Evolutionary conservation across 805 yeast genomes (phyloP).

Genomic region (Pichia ethanolica): DNA sequence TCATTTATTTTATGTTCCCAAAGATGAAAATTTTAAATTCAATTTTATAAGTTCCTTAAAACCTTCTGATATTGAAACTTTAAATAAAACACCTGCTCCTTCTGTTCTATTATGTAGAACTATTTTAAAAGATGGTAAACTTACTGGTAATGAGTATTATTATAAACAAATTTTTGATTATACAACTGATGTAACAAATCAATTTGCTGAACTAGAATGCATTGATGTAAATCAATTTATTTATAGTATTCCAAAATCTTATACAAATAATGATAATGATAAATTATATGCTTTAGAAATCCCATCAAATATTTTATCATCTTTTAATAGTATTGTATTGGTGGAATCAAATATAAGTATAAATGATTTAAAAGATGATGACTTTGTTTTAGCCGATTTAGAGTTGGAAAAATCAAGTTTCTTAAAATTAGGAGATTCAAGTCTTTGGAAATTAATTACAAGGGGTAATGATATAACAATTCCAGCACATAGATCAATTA

Average conservation of each 20-base stretch:
- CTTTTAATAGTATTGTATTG: slow-evolving; percentile 45
- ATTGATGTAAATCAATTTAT: slow-evolving; percentile 34
- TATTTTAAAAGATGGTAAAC: slow-evolving; percentile 7
- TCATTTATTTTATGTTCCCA: slow-evolving; percentile 29
- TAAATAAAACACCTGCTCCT: slow-evolving; percentile 19
- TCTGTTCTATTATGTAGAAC: slow-evolving; percentile 27
- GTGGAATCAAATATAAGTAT: slow-evolving; percentile 27
- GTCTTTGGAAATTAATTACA: slow-evolving; percentile 32
- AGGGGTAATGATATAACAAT: slow-evolving; percentile 33
- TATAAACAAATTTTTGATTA: slow-evolving; percentile 29
- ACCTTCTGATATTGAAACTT: slow-evolving; percentile 19
- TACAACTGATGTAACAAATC: slow-evolving; percentile 31
- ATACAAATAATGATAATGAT: slow-evolving; percentile 46
- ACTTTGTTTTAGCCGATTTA: slow-evolving; percentile 34
- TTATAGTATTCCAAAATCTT: slow-evolving; percentile 46
- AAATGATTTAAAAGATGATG: slow-evolving; percentile 10
- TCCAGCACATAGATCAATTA: slow-evolving; percentile 37
- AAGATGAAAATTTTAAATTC: slow-evolving; percentile 24
- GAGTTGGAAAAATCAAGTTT: slow-evolving; percentile 20
- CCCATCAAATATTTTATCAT: slow-evolving; percentile 30
- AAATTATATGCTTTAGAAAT: slow-evolving; percentile 38
- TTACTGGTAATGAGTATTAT: background rate
- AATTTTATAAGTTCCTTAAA: slow-evolving; percentile 26
- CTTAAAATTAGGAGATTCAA: slow-evolving; percentile 24
- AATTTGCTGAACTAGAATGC: slow-evolving; percentile 38